Evolutionary conservation across 108 stramenopile species (phyloP), one percentile per base, ranked within the genome.

Genomic region (Skeletonema tropicum): DNA sequence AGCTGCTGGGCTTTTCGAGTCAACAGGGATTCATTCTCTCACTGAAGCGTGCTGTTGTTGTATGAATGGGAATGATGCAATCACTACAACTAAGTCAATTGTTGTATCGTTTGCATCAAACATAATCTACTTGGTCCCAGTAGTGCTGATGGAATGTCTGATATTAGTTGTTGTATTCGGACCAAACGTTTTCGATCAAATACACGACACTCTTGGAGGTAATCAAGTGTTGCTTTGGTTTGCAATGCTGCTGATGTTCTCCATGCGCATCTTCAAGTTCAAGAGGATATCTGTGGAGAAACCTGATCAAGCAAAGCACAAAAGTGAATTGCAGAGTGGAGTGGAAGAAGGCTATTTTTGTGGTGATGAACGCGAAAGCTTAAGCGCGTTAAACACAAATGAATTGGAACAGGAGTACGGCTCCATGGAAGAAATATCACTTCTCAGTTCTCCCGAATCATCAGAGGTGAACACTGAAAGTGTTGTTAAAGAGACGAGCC

Each of bases 71-170:
- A 21, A 38, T 25, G 21, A 45, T 39, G 55, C 29, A 14, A 70
- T 26, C 29, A 35, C 59, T 17, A 61, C 63, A 1, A 1, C 58
- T 32, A 32, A 19, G 10, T 33, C 36, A 19, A 13, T 57, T 4
- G 36, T 10, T 42, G n/a, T 14, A 25, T 19, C 49, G 46, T 60
- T 70, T 30, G 39, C 52, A 29, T 60, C 64, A 29, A 38, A 45
- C 13, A 21, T 60, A 11, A 23, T 77, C 23, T 70, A 71, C 31
- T 57, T 49, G 15, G 32, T 71, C 5, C 77, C 77, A n/a, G n/a
- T n/a, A 10, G 41, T 66, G 17, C 33, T 77, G 70, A 71, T 77
- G 30, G 77, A 77, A 63, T 66, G 29, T 8, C 77, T 77, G 3
- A 77, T 66, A 25, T 0, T 77, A 25, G 9, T 71, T 36, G 45